Base-by-base conservation (phyloP, 2,329 filamentous ascomycete species). In the Trichoderma gracile region DNA sequence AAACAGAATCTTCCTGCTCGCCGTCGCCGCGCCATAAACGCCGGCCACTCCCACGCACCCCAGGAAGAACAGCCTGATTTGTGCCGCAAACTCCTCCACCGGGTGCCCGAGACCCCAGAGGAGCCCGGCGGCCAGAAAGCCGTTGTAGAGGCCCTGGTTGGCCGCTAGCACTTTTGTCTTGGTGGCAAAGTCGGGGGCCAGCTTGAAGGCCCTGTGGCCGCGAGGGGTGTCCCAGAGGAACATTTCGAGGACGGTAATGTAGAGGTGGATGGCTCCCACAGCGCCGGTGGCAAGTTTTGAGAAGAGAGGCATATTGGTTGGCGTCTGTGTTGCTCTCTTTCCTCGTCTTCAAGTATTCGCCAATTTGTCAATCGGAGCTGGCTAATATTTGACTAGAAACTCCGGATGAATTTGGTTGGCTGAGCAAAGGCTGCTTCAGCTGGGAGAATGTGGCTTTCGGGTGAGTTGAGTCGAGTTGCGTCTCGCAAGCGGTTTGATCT, bases 141-240 rank as follows among this genome's bases (percentile, higher is more conserved):
- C 81, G 69, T 84, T 84, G 73, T 84, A 84, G 6, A 84, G 74
- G 21, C 81, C 81, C 69, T 83, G 81, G 71, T 83, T 84, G 59
- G 79, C 79, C 53, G 80, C 81, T 42, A 84, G 73, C 4, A 73
- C 68, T 66, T 76, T 77, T 3, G 79, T 81, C 71, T 80, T 69
- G 45, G 77, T 70, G 6, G 81, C 81, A 63, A 80, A 81, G 5
- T 81, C 78, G n/a, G 77, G 69, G 0, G 73, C 77, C 42, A 82
- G 73, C 33, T 71, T 71, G 72, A 84, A 84, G 1, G 80, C 70
- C 68, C 77, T 78, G 67, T 74, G 77, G 43, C 81, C 81, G 30
- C 74, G 75, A 2, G 80, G 79, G 0, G 74, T 78, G 2, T 76
- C 81, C 81, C 81, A 84, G 61, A 83, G 74, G 67, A 81, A 80